These are phyloP conservation scores for Lactifluus echinatus DNA, from an alignment of 768 basidiomycete species.

Conservation along the genomic window DNA sequence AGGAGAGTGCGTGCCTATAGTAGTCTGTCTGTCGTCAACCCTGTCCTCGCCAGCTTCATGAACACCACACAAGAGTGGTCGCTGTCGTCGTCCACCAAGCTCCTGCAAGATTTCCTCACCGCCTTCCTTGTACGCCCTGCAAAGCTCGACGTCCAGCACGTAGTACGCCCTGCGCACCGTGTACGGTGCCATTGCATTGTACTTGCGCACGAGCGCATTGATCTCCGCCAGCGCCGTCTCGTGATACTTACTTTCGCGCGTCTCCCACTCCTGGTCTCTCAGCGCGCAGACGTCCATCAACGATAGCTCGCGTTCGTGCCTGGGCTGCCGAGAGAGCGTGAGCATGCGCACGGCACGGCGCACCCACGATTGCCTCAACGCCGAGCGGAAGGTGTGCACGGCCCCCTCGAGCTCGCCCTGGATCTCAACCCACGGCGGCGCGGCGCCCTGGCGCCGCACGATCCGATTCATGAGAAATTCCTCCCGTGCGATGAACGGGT, in stretches of 20 bases:
- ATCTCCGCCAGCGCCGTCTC: constrained; percentile 59
- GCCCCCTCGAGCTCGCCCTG: constrained; percentile 67
- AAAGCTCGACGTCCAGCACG: constrained; percentile 48
- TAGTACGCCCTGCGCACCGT: constrained; percentile 61
- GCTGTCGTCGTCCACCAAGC: constrained; percentile 26
- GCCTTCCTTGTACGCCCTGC: constrained; percentile 40
- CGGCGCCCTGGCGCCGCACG: constrained; percentile 71
- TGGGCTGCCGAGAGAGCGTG: constrained; percentile 35
- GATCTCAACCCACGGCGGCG: constrained; percentile 81
- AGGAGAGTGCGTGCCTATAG: neutral
- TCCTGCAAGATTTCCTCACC: constrained; percentile 44
- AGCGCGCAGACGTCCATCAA: constrained; percentile 34
- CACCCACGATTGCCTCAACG: constrained; percentile 62
- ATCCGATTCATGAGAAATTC: constrained; percentile 85
- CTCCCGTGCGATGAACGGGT: constrained; percentile 62
- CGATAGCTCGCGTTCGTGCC: constrained; percentile 30
- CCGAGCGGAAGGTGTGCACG: constrained; percentile 50
- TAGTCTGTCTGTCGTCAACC: too few species aligned
- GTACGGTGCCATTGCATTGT: constrained; percentile 75
- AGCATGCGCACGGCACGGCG: constrained; percentile 63
- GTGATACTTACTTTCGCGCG: constrained; percentile 58
- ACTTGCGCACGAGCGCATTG: constrained; percentile 67
- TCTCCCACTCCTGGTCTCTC: constrained; percentile 65
- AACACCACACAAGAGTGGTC: neutral
- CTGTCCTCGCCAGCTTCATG: constrained; percentile 1